These are phyloP conservation scores for Periconia sp. DNA, from an alignment of 2,329 filamentous ascomycete species.

Conservation along the genomic window DNA sequence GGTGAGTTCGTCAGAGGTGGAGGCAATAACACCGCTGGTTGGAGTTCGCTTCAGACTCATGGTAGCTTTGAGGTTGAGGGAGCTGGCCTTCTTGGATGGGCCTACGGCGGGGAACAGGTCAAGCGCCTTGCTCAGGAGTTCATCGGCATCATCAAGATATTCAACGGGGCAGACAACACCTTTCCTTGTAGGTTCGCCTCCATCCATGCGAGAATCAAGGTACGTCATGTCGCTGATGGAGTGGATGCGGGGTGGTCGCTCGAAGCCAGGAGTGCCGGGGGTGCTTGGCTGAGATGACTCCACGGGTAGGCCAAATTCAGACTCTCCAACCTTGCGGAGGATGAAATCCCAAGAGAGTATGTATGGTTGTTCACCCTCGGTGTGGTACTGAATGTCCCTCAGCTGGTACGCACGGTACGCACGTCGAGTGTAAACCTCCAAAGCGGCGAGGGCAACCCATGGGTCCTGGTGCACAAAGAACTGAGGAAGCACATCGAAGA, in stretches of 20 bases:
- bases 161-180: constrained; percentile 92
- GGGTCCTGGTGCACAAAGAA: constrained; percentile 95
- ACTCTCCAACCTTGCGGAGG: constrained; percentile 87
- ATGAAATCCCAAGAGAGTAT: constrained; percentile 93
- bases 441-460: constrained; percentile 89
- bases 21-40: constrained; percentile 41
- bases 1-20: constrained; percentile 75
- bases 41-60: constrained; percentile 68
- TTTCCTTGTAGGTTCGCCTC: constrained; percentile 74
- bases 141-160: constrained; percentile 92
- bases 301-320: constrained; percentile 82
- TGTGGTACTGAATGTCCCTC: constrained; percentile 85
- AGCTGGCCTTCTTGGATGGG: constrained; percentile 56
- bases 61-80: constrained; percentile 38
- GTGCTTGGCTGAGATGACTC: constrained; percentile 77
- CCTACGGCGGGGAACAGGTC: constrained; percentile 71
- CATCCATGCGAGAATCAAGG: constrained; percentile 68
- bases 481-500: constrained; percentile 90
- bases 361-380: constrained; percentile 73
- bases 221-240: constrained; percentile 98
- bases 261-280: constrained; percentile 67
- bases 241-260: constrained; percentile 72
- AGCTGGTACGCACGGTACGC: constrained; percentile 95
- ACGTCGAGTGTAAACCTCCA: constrained; percentile 94
- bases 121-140: constrained; percentile 78